A percentile compares a stretch with the other conserved stretches of the same genome.
Conservation (phyloP, 1,139 yeast species). For the Blastobotrys arbuscula region DNA sequence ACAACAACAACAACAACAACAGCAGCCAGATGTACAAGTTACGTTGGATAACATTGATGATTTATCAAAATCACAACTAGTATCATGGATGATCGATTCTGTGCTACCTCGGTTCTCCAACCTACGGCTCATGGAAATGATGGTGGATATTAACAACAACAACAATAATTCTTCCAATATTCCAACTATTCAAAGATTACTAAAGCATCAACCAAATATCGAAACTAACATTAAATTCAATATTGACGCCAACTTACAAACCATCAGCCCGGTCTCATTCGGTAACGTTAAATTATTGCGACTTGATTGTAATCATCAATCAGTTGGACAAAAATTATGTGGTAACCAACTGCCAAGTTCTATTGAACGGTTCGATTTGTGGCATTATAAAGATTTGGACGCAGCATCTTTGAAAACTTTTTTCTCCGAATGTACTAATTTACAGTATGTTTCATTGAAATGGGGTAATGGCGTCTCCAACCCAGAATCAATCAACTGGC, state of each 20-base stretch:
- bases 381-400: conserved; percentile 11
- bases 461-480: conserved; percentile 14
- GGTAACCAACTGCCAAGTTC: conserved; percentile 11
- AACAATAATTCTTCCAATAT: not conserved
- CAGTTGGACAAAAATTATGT: conserved; percentile 11
- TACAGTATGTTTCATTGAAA: conserved; percentile 11
- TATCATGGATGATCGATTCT: conserved; percentile 6
- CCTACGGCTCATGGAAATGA: conserved; percentile 10
- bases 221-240: conserved; percentile 10
- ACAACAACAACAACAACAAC: not conserved
- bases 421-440: conserved; percentile 11
- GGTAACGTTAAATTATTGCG: conserved; percentile 13
- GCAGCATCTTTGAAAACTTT: conserved; percentile 10
- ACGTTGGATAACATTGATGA: not conserved
- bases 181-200: conserved; percentile 8
- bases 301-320: conserved; percentile 12
- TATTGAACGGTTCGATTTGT: conserved; percentile 15
- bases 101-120: conserved; percentile 6
- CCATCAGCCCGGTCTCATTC: not conserved
- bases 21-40: no score
- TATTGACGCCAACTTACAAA: not conserved
- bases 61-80: not conserved
- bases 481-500: conserved; percentile 13
- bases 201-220: conserved; percentile 10
- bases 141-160: conserved; percentile 4